phyloP scores from a whole-genome alignment of 73 alveolate species.

The Durusdinium trenchii region DNA sequence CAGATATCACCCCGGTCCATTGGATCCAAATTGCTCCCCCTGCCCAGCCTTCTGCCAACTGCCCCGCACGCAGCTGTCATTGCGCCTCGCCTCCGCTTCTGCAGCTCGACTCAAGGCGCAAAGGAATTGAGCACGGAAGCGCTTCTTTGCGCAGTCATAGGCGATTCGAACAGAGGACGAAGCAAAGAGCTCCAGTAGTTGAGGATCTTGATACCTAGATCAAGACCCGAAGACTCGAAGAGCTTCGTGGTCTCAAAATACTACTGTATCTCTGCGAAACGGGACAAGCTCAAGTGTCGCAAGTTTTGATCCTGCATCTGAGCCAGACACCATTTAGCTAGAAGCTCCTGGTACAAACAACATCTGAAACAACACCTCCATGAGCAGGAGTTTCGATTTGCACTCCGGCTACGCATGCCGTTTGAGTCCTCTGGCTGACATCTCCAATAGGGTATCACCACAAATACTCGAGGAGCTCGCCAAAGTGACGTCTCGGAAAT shows the following conservation, averaged over 20 bases:
- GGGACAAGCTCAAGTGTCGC: background rate
- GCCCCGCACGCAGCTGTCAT: slow-evolving; percentile 86
- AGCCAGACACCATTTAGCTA: slow-evolving; percentile 38
- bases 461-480: slow-evolving; percentile 44
- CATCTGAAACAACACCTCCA: no score
- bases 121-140: slow-evolving; percentile 64
- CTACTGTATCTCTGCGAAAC: background rate
- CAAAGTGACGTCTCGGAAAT: slow-evolving; percentile 62
- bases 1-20: background rate
- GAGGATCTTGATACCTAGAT: slow-evolving; percentile 74
- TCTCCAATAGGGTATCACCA: background rate
- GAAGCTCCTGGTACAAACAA: slow-evolving; percentile 21
- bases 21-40: background rate
- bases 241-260: background rate
- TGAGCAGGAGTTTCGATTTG: background rate
- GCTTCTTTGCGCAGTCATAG: slow-evolving; percentile 81
- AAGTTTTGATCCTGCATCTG: background rate
- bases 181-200: slow-evolving; percentile 68
- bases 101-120: slow-evolving; percentile 50
- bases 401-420: background rate
- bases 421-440: slow-evolving; percentile 90
- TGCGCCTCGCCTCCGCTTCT: slow-evolving; percentile 60
- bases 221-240: background rate
- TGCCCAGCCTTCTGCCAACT: slow-evolving; percentile 73
- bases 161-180: slow-evolving; percentile 57